Conservation (phyloP, 768 basidiomycete genomes). For the Kwoniella botswanensis region DNA sequence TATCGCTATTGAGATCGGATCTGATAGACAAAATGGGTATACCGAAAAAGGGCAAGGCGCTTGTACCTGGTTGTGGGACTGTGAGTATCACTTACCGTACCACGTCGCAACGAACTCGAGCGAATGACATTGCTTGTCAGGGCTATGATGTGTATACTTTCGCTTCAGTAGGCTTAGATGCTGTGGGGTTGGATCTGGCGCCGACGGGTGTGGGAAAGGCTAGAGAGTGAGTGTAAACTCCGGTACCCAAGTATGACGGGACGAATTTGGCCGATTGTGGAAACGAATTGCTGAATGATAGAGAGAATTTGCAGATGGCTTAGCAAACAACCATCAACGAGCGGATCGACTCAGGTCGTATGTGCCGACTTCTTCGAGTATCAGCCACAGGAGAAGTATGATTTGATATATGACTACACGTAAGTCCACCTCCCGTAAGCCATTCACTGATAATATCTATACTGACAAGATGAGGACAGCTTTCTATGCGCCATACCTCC, state of each 20-base stretch:
- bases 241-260: too few species aligned
- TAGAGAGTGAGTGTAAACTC: slow-evolving; percentile 25
- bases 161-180: slow-evolving; percentile 40
- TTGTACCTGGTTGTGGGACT: slow-evolving; percentile 45
- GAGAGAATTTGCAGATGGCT: slow-evolving; percentile 25
- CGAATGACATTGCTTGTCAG: slow-evolving; percentile 22
- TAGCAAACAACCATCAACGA: slow-evolving; percentile 9
- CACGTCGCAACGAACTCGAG: too few species aligned
- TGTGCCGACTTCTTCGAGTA: slow-evolving; percentile 44
- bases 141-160: slow-evolving; percentile 52
- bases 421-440: slow-evolving; percentile 22
- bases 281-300: too few species aligned
- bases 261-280: too few species aligned
- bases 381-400: slow-evolving; percentile 31
- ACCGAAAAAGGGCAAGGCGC: slow-evolving; percentile 30
- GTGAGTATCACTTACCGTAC: slow-evolving; percentile 16
- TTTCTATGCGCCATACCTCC: slow-evolving; percentile 54
- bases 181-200: slow-evolving; percentile 46
- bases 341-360: slow-evolving; percentile 22
- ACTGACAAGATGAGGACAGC: slow-evolving; percentile 17
- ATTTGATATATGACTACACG: slow-evolving; percentile 54
- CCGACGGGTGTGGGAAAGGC: slow-evolving; percentile 45
- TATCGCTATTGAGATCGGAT: slow-evolving; percentile 5
- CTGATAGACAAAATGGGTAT: slow-evolving; percentile 28
- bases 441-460: too few species aligned